Conservation (phyloP, 345 rosid species). For the Hibiscus syriacus region DNA sequence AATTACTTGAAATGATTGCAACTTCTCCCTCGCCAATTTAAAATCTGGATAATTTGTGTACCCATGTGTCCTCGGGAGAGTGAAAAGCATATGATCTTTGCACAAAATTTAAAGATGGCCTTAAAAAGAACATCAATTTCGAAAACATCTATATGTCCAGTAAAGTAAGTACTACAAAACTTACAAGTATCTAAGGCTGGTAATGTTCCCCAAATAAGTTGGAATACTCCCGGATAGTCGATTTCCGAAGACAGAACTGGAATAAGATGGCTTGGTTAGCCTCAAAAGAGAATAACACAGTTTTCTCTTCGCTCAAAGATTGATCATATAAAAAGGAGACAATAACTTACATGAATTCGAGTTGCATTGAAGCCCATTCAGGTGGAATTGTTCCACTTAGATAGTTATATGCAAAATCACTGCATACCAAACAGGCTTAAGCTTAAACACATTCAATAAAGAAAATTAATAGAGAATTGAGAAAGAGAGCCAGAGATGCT, state of each 20-base stretch:
- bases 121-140: neutral
- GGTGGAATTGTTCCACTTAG: conserved; percentile 47
- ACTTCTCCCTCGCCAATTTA: neutral
- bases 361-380: conserved; percentile 48
- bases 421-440: conserved; percentile 18
- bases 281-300: neutral
- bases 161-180: conserved; percentile 9
- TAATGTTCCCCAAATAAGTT: conserved; percentile 36
- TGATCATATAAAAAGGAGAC: conserved; percentile 7
- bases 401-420: conserved; percentile 56
- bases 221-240: conserved; percentile 56
- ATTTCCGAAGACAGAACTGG: conserved; percentile 43
- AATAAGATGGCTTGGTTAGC: neutral
- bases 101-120: neutral
- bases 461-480: neutral
- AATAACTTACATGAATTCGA: conserved; percentile 39
- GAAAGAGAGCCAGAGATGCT: conserved; percentile 10
- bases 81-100: neutral
- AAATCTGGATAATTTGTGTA: neutral
- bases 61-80: neutral
- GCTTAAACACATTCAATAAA: too few relatives aligned
- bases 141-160: neutral
- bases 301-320: neutral
- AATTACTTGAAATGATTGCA: neutral
- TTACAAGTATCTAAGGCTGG: conserved; percentile 43